These are phyloP conservation scores for Penicillium malachiteum DNA, from an alignment of 495 filamentous ascomycete species.

Conservation along the genomic window DNA sequence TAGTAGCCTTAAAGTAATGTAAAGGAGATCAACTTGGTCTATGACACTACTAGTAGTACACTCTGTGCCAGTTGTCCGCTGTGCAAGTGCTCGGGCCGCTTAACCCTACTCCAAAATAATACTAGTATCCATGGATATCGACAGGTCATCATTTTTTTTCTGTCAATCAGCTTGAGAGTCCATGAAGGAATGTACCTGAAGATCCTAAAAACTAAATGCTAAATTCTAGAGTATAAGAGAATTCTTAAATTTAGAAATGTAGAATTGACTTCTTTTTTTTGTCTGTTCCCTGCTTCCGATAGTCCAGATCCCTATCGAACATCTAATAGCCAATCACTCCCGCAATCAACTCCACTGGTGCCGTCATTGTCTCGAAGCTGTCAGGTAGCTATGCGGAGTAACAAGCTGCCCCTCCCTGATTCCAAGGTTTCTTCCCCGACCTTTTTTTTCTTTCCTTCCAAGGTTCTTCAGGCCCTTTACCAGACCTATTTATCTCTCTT, in stretches of 20 bases:
- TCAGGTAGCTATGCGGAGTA: constrained; percentile 2
- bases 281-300: neutral
- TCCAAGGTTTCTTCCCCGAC: neutral
- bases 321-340: neutral
- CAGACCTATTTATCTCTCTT: neutral
- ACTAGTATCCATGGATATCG: too few relatives aligned
- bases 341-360: neutral
- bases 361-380: constrained; percentile 2
- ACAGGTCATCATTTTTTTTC: too few relatives aligned
- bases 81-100: too few relatives aligned
- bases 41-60: too few relatives aligned
- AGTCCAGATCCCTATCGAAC: neutral
- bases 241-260: neutral
- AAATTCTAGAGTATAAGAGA: too few relatives aligned
- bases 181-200: too few relatives aligned
- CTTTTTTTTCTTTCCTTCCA: neutral
- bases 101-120: too few relatives aligned
- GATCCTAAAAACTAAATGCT: too few relatives aligned
- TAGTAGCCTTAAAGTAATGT: too few relatives aligned
- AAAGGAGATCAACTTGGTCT: too few relatives aligned
- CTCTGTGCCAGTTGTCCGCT: too few relatives aligned
- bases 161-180: too few relatives aligned
- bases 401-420: constrained; percentile 1
- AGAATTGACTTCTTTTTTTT: neutral
- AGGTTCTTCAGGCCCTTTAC: neutral